These are phyloP conservation scores for Excoecaria cochinchinensis DNA, from an alignment of 345 rosid genomes.

Conservation along the genomic window DNA sequence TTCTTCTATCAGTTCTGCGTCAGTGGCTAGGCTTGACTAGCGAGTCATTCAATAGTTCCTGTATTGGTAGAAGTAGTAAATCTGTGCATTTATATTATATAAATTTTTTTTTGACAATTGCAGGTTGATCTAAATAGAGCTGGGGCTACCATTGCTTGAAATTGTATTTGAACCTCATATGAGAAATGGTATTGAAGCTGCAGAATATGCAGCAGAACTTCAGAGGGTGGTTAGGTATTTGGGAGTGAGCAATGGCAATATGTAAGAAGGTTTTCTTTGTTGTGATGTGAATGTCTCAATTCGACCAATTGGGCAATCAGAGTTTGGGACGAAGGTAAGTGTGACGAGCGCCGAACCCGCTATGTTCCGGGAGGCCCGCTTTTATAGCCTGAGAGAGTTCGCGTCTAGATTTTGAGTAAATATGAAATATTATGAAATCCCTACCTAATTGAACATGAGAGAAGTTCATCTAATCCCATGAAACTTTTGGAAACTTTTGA, in stretches of 20 bases:
- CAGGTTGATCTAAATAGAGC: slow-evolving; percentile 96
- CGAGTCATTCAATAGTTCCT: background rate
- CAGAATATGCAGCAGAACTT: slow-evolving; percentile 79
- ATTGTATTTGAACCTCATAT: slow-evolving; percentile 98
- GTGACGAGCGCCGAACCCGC: too few species aligned
- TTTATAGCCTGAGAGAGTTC: too few species aligned
- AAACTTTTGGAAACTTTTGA: too few species aligned
- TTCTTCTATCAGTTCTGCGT: background rate
- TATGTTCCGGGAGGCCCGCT: too few species aligned
- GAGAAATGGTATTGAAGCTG: slow-evolving; percentile 85
- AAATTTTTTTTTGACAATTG: slow-evolving; percentile 20
- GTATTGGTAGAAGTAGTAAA: background rate
- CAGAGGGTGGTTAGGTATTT: slow-evolving; percentile 85
- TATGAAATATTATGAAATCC: too few species aligned
- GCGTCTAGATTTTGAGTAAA: too few species aligned
- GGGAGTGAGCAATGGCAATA: slow-evolving; percentile 86
- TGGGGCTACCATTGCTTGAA: slow-evolving; percentile 95
- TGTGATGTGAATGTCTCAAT: slow-evolving; percentile 96
- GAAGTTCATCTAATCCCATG: too few species aligned
- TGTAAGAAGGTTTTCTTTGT: slow-evolving; percentile 96
- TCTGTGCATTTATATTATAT: slow-evolving; percentile 8
- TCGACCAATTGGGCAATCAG: slow-evolving; percentile 70
- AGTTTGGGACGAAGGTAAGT: slow-evolving; percentile 89
- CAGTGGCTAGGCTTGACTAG: background rate
- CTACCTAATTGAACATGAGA: too few species aligned